Conservation (phyloP, 1,284 basidiomycete species). For the Leccinum subfulvum region DNA sequence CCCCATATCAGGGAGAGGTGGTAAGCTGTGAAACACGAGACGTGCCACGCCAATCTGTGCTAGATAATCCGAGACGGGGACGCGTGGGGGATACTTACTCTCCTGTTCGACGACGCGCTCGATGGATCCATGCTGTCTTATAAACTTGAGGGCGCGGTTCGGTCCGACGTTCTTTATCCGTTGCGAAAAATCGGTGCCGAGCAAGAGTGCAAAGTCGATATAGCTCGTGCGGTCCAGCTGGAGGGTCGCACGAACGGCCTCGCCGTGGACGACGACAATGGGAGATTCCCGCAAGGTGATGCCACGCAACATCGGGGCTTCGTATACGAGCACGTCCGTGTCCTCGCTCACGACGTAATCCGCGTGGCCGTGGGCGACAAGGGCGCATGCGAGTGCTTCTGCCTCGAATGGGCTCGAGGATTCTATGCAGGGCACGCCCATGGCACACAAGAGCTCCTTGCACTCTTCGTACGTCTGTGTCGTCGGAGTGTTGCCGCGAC, state of each 20-base stretch:
- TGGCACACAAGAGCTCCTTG: slow-evolving; percentile 61
- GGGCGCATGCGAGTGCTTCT: slow-evolving; percentile 76
- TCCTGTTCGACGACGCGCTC: slow-evolving; percentile 66
- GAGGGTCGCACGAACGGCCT: slow-evolving; percentile 58
- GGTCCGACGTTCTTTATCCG: slow-evolving; percentile 82
- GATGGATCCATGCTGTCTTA: slow-evolving; percentile 68
- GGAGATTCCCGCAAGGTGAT: slow-evolving; percentile 59
- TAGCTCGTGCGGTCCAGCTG: slow-evolving; percentile 56
- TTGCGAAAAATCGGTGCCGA: slow-evolving; percentile 57
- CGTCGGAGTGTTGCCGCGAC: slow-evolving; percentile 59
- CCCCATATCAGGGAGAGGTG: slow-evolving; percentile 50
- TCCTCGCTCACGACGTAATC: slow-evolving; percentile 89
- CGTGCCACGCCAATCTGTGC: slow-evolving; percentile 59
- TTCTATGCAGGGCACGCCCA: slow-evolving; percentile 78
- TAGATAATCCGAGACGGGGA: slow-evolving; percentile 51
- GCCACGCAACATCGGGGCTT: slow-evolving; percentile 76
- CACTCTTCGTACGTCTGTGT: slow-evolving; percentile 60
- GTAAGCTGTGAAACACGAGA: slow-evolving; percentile 59
- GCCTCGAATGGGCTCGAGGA: slow-evolving; percentile 72
- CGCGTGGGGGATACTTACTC: slow-evolving; percentile 48
- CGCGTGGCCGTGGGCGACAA: slow-evolving; percentile 70
- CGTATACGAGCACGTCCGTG: slow-evolving; percentile 78
- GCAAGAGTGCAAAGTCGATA: slow-evolving; percentile 80
- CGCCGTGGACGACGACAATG: slow-evolving; percentile 62
- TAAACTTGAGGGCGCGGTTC: slow-evolving; percentile 66